A percentile compares a stretch with the other conserved stretches of the same genome.
phyloP scores from a whole-genome alignment of 2,329 filamentous ascomycete genomes.

The Colletotrichum tanaceti region DNA sequence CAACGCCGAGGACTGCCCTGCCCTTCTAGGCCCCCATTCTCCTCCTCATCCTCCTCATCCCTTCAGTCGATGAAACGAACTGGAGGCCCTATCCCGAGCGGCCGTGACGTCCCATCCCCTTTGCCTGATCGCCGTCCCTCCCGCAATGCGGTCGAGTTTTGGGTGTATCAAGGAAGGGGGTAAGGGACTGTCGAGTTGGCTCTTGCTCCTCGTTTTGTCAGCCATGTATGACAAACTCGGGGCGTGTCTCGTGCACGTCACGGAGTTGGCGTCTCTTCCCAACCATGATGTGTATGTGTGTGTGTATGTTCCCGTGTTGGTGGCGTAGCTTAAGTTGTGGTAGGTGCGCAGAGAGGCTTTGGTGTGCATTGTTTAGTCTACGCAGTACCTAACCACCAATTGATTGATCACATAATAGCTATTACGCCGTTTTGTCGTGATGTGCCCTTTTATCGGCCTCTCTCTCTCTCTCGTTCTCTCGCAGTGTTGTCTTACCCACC shows the following conservation, averaged over 20 bases:
- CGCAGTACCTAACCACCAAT: too few relatives aligned
- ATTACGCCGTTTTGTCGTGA: too few relatives aligned
- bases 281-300: conserved; percentile 17
- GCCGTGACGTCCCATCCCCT: conserved; percentile 32
- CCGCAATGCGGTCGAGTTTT: conserved; percentile 20
- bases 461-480: too few relatives aligned
- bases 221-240: conserved; percentile 32
- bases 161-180: background rate
- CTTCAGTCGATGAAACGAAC: conserved; percentile 37
- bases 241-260: conserved; percentile 39
- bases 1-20: background rate
- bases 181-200: conserved; percentile 2
- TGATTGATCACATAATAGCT: too few relatives aligned
- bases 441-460: too few relatives aligned
- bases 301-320: background rate
- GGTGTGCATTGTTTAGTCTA: too few relatives aligned
- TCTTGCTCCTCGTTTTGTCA: conserved; percentile 23
- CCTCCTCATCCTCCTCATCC: conserved; percentile 18
- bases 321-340: background rate
- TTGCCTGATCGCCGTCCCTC: background rate
- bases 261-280: conserved; percentile 18
- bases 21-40: background rate
- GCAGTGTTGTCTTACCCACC: too few relatives aligned
- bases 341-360: too few relatives aligned
- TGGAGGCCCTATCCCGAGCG: conserved; percentile 25